Base-by-base conservation (phyloP, 1,284 basidiomycete genomes). In the Chalciporus sp. region DNA sequence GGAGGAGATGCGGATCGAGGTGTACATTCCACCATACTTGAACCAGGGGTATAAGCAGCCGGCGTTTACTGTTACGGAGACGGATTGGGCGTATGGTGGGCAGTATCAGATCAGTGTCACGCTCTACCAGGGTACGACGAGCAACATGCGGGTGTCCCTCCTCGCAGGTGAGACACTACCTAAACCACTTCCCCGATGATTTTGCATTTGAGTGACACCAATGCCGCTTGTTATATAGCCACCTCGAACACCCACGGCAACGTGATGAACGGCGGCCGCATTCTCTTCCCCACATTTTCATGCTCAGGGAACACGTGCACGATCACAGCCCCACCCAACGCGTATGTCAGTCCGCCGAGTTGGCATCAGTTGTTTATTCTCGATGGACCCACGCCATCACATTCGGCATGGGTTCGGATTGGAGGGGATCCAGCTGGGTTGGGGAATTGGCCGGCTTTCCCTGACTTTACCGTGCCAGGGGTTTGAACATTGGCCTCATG, bases 161-260 rank as follows among this genome's bases (percentile, higher is more conserved):
- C 61, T 90, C 26, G 82, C 79, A 55, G 84, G 84, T 84, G 58
- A 35, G 80, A 61, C 2, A 41, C 20, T 26, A n/a, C n/a, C n/a
- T n/a, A 8, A 7, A 11, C n/a, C 3, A 33, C 29, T 51, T 47
- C 29, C 7, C 14, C 16, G 10, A 17, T 37, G 28, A 0, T 59
- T 43, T 0, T 2, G n/a, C 5, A 23, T 23, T 23, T 6, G 23
- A 23, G 41, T 1, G 23, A n/a, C 17, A 14, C 27, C 35, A 42
- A 55, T n/a, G 31, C 3, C 5, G 20, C 17, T 23, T 23, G 23
- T 23, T 19, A 7, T 42, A 20, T 53, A 86, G 87, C 86, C 2
- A 78, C 81, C 1, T 88, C 88, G n/a, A 87, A 83, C 58, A 90
- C 87, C 0, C 88, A 90, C 61, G 88, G 87, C n/a, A 89, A 88